Percentiles rank a stretch among this genome's conserved stretches.
These are phyloP conservation scores for Rosellinia necatrix DNA, from an alignment of 2,329 filamentous ascomycete genomes.

Conservation along the genomic window DNA sequence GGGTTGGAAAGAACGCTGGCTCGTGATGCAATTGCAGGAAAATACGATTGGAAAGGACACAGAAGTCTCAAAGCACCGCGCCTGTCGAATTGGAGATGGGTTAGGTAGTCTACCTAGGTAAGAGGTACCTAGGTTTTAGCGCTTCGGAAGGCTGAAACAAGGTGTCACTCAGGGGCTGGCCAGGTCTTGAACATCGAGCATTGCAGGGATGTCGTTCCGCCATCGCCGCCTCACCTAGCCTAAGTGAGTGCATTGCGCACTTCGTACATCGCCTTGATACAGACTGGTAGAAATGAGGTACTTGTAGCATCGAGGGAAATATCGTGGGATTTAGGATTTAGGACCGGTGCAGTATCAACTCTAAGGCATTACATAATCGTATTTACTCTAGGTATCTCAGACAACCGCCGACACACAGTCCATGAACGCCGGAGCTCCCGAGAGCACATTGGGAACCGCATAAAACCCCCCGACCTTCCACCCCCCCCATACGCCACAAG, in stretches of 20 bases:
- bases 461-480: conserved; percentile 14
- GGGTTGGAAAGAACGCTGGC: background rate
- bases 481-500: conserved; percentile 6
- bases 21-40: background rate
- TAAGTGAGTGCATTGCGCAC: no score
- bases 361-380: background rate
- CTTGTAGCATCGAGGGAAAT: no score
- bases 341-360: background rate
- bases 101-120: no score
- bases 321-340: no score
- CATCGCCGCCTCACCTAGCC: background rate
- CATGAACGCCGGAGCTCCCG: conserved; percentile 23
- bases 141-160: conserved; percentile 26
- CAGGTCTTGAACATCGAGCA: background rate
- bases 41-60: conserved; percentile 19
- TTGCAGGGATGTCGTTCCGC: conserved; percentile 2
- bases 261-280: background rate
- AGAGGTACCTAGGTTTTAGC: conserved; percentile 5
- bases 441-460: conserved; percentile 7
- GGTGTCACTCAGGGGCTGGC: conserved; percentile 6
- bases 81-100: background rate
- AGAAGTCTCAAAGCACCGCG: conserved; percentile 5
- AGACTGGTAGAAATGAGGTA: background rate
- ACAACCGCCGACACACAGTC: conserved; percentile 5
- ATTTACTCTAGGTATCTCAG: conserved; percentile 23